Evolutionary conservation across 2,329 filamentous ascomycete genomes (phyloP).

Genomic region (Zymoseptoria crescenta): DNA sequence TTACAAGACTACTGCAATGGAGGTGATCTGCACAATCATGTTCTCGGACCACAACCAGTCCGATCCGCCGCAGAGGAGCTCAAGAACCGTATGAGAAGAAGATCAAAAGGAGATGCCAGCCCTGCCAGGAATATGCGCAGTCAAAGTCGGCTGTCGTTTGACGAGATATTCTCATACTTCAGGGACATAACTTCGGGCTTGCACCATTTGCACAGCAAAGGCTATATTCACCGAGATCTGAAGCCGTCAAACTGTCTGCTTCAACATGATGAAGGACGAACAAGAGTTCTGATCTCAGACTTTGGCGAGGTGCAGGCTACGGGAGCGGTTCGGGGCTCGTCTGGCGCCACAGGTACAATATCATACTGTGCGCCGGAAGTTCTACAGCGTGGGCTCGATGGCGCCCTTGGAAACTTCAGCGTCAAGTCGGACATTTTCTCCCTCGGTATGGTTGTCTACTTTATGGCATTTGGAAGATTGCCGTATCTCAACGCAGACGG

Average conservation of each 20-base stretch:
- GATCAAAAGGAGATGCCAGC: constrained; percentile 70
- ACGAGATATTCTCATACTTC: constrained; percentile 96
- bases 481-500: constrained; percentile 80
- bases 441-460: constrained; percentile 95
- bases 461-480: constrained; percentile 87
- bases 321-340: constrained; percentile 73
- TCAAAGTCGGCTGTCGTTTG: constrained; percentile 59
- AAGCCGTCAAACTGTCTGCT: constrained; percentile 94
- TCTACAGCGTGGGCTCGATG: constrained; percentile 54
- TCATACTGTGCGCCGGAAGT: constrained; percentile 97
- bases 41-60: constrained; percentile 69
- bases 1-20: constrained; percentile 95
- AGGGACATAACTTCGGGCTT: constrained; percentile 89
- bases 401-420: constrained; percentile 83
- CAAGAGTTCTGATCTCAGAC: constrained; percentile 85
- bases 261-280: constrained; percentile 58
- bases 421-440: constrained; percentile 98
- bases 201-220: constrained; percentile 79
- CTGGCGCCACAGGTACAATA: constrained; percentile 89
- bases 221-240: constrained; percentile 91
- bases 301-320: constrained; percentile 94
- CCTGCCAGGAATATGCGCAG: constrained; percentile 46
- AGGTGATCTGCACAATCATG: constrained; percentile 81
- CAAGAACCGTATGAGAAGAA: constrained; percentile 77
- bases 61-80: constrained; percentile 66